Evolutionary conservation across 1,284 basidiomycete species (phyloP).

Genomic region (Rhodotorula sp.): DNA sequence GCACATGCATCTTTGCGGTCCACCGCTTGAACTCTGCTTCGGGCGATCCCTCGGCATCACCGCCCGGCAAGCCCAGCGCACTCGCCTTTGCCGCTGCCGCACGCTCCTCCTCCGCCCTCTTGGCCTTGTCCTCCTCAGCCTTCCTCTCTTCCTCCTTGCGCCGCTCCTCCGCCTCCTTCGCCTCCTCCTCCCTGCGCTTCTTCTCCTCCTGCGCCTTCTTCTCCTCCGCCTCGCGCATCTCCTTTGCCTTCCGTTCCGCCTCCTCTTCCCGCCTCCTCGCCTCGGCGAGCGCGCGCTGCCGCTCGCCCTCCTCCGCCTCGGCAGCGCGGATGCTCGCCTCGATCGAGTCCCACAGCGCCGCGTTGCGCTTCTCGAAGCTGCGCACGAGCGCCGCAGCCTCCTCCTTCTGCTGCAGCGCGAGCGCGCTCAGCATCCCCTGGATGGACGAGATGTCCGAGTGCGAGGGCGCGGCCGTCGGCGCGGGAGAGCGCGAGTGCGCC

Average conservation of each 20-base stretch:
- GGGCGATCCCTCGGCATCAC: constrained; percentile 19
- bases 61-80: constrained; percentile 6
- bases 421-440: constrained; percentile 30
- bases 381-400: constrained; percentile 71
- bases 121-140: constrained; percentile 61
- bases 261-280: constrained; percentile 63
- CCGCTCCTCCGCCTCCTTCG: constrained; percentile 55
- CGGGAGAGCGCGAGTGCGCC: constrained; percentile 17
- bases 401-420: constrained; percentile 24
- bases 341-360: constrained; percentile 70
- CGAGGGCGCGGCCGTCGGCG: background rate
- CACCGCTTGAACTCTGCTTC: constrained; percentile 66
- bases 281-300: constrained; percentile 59
- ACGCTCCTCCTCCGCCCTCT: constrained; percentile 9
- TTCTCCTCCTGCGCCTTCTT: constrained; percentile 24
- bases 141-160: constrained; percentile 57
- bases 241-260: constrained; percentile 46
- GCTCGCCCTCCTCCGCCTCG: constrained; percentile 73
- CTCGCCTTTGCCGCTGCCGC: constrained; percentile 14
- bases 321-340: constrained; percentile 72
- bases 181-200: constrained; percentile 53
- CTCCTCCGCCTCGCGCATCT: constrained; percentile 30
- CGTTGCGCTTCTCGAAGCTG: constrained; percentile 75
- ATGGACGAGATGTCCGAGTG: constrained; percentile 20
- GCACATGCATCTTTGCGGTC: constrained; percentile 63